Evolutionary conservation across 129 eudicot species (phyloP), one percentile per base, ranked within the genome.

Genomic region (Pulicaria dysenterica): DNA sequence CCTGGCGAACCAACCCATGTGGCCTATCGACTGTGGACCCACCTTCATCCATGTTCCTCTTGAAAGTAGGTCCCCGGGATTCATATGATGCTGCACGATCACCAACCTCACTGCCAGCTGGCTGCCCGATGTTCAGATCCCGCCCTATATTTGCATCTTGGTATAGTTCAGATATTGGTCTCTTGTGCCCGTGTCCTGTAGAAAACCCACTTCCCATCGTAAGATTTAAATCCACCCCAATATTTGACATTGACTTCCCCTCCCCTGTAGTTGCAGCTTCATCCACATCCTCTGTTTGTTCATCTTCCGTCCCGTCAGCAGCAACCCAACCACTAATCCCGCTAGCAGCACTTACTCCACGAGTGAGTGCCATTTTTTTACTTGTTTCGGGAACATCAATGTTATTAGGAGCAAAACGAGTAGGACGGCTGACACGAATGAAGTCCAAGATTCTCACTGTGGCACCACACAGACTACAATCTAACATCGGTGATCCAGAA

Each of bases 1-100:
- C 83, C 50, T 81, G 96, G 58, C 76, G 88, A 48, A 82, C 60
- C 75, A 67, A 31, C 71, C 78, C 67, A 3, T 77, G 85, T 73
- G 96, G 94, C 73, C 89, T 81, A 76, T 89, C 98, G 48, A 89
- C 98, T n/a, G 98, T 87, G 69, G 96, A 89, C 76, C 96, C 96
- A 75, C 96, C 98, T 78, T 93, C 98, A 31, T 93, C 96, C 78
- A 87, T 72, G 59, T 86, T 78, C 64, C 92, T 64, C 70, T 87
- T 93, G 59, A 86, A 92, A 57, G 94, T 83, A 48, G 98, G 98
- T 38, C 98, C 98, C 19, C 87, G 90, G 36, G 98, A 93, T 76
- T 89, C 98, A 72, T 78, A 89, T 16, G 98, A 93, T 44, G 91
- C 87, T 62, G 98, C 96, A 73, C 85, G 96, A 74, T 85, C 95